Base-by-base conservation (phyloP, 1,284 basidiomycete species). In the Ceratobasidium sp. region DNA sequence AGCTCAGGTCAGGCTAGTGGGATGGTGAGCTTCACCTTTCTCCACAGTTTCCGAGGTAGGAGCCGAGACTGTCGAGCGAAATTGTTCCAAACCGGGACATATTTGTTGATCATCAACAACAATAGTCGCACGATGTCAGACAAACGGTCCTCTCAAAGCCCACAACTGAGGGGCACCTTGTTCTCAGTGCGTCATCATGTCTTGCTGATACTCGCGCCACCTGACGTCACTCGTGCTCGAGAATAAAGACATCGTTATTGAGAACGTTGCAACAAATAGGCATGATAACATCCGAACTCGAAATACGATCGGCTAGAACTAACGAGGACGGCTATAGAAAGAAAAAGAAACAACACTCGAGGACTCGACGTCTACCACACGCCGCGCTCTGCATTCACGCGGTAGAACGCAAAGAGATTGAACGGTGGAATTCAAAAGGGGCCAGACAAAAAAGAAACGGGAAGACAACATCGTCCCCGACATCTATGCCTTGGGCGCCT, bases 381-480 rank as follows among this genome's bases (percentile, higher is more conserved):
- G 69, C 44, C 70, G 70, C 70, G 70, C 70, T 57, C 70, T 74
- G 70, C 70, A 74, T 74, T 64, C 70, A 74, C 70, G 70, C 69
- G 49, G 70, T 74, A 64, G 57, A 61, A 74, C 59, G 70, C 59
- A 64, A 74, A 32, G 59, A 64, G 57, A 62, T 51, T 62, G 70
- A 74, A 74, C 59, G 70, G 54, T 49, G 54, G 57, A 46, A 40
- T 62, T 74, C 40, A 74, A 54, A 51, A 37, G 15, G 19, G 32
- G 19, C 29, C 44, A 51, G 44, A 66, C 37, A 29, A 46, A 66
- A n/a, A n/a, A 29, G 34, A 52, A n/a, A 52, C 29, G 52, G 25
- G 13, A 25, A 52, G 32, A 32, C n/a, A 17, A 34, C 6, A 25
- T n/a, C 61, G 40, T 62, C 37, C 22, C 11, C 11, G 43, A 22